Percentiles rank a stretch among this genome's conserved stretches.
Evolutionary conservation across 2,329 filamentous ascomycete genomes (phyloP).

Genomic region (Fusarium abutilonis): DNA sequence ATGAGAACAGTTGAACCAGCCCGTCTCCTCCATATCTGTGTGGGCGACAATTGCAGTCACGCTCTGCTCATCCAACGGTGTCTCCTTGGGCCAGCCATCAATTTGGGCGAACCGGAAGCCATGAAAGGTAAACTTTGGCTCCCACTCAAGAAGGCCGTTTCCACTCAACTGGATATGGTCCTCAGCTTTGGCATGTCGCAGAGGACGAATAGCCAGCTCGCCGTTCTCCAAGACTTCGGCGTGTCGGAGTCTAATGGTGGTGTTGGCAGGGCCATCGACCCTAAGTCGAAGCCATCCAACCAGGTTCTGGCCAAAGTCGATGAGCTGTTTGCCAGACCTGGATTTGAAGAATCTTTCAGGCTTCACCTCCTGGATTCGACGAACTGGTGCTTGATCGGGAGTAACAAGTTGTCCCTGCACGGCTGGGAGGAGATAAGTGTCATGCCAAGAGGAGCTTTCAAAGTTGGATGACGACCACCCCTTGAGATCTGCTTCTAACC

Average conservation of each 20-base stretch:
- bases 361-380: slow-evolving; percentile 43
- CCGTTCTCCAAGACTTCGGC: slow-evolving; percentile 65
- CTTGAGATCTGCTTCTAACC: slow-evolving; percentile 46
- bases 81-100: slow-evolving; percentile 53
- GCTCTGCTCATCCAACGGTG: slow-evolving; percentile 36
- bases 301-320: slow-evolving; percentile 69
- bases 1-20: slow-evolving; percentile 63
- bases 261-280: slow-evolving; percentile 50
- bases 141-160: neutral
- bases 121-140: slow-evolving; percentile 62
- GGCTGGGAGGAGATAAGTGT: slow-evolving; percentile 7
- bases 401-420: slow-evolving; percentile 34
- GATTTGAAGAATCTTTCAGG: slow-evolving; percentile 50
- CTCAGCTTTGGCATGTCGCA: slow-evolving; percentile 55
- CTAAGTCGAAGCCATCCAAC: slow-evolving; percentile 60
- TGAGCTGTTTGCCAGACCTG: slow-evolving; percentile 55
- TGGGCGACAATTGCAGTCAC: slow-evolving; percentile 54
- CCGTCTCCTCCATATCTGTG: slow-evolving; percentile 62
- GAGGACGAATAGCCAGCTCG: slow-evolving; percentile 52
- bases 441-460: slow-evolving; percentile 53
- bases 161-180: slow-evolving; percentile 47
- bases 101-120: slow-evolving; percentile 64
- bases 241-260: slow-evolving; percentile 58
- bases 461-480: slow-evolving; percentile 48
- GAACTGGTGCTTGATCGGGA: slow-evolving; percentile 56